Percentiles rank a stretch among this genome's conserved stretches.
These are phyloP conservation scores for Quercus suber DNA, from an alignment of 306 rosid genomes.

Conservation along the genomic window DNA sequence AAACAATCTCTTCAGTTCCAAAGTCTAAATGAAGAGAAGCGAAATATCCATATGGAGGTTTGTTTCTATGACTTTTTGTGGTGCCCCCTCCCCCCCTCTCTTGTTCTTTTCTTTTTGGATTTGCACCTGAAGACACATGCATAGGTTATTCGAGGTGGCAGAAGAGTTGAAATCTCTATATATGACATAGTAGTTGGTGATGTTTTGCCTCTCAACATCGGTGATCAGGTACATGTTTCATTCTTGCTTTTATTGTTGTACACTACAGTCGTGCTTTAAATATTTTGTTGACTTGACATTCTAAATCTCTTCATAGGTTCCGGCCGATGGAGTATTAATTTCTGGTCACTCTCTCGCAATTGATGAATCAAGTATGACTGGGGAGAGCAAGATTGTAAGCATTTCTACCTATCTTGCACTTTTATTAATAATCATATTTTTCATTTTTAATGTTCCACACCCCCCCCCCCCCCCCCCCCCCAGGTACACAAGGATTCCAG, in stretches of 20 bases:
- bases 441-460: too few relatives aligned
- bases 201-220: constrained; percentile 82
- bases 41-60: constrained; percentile 90
- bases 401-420: constrained; percentile 10
- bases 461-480: not conserved
- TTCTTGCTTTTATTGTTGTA: constrained; percentile 15
- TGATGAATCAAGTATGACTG: constrained; percentile 98
- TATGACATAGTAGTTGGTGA: constrained; percentile 94
- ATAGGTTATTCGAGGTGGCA: constrained; percentile 85
- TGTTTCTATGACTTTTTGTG: constrained; percentile 4
- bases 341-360: constrained; percentile 84
- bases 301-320: constrained; percentile 53
- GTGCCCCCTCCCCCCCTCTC: not conserved
- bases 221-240: constrained; percentile 61
- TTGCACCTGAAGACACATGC: constrained; percentile 5
- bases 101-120: constrained; percentile 1
- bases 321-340: constrained; percentile 86
- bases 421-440: not conserved
- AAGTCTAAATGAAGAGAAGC: constrained; percentile 85
- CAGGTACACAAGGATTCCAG: constrained; percentile 67
- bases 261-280: constrained; percentile 14
- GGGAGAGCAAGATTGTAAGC: constrained; percentile 95
- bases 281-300: constrained; percentile 11
- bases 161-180: constrained; percentile 83
- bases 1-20: constrained; percentile 97